Evolutionary conservation across 2,329 filamentous ascomycete genomes (phyloP), one percentile per base, ranked within the genome.

Genomic region (Fusarium paranaense): DNA sequence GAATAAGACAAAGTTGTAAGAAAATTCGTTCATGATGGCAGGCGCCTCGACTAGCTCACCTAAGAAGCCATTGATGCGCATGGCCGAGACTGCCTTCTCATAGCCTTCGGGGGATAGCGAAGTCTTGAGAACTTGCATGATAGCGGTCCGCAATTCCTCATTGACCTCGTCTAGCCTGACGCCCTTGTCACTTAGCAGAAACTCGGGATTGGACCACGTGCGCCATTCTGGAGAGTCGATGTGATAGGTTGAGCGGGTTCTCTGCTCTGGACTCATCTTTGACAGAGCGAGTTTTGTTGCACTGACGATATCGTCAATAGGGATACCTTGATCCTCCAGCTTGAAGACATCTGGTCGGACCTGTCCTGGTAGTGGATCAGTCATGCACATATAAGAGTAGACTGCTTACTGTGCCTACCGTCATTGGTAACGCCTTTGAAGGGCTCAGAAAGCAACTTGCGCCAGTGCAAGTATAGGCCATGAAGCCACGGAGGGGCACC

Each of bases 1-100:
- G 78, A 95, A 95, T 2, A 95, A 83, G 38, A 90, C 89, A 68
- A 94, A 92, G 82, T 95, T 95, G 86, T 95, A 95, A 1, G 91
- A 93, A 82, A 88, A 90, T 80, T 94, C 89, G 82, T 94, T 95
- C 88, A 93, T 90, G 62, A 95, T 88, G 7, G 83, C 80, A 0
- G 89, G 87, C 0, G 90, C 86, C 37, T 89, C 78, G 59, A 93
- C 90, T 0, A 95, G 86, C 68, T 93, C 87, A 52, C 93, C 93
- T 0, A 95, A 87, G 82, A 94, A 95, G 64, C 91, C 90, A 81
- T 95, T 95, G 79, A 94, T 90, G 66, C 90, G 90, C 92, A 94
- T 94, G 0, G 92, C 92, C 0, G 85, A 86, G 2, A 92, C 66
- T 10, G 92, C 92, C 77, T 95, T 95, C 20, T 87, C 81, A 82